phyloP scores from a whole-genome alignment of 345 rosid species.

The Populus davidiana region DNA sequence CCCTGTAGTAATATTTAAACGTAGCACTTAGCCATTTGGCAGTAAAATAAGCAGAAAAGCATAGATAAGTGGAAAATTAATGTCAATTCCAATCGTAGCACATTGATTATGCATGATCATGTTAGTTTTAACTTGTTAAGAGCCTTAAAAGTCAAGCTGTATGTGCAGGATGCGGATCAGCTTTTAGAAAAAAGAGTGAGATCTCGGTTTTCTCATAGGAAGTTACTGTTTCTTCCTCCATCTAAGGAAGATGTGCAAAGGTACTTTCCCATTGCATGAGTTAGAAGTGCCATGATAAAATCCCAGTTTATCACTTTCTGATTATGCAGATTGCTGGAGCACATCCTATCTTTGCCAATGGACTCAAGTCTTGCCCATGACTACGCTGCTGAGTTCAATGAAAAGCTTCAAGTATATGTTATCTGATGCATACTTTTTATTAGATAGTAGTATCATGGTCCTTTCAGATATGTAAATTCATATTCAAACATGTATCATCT shows the following conservation, averaged over 20 bases:
- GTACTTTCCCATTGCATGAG: constrained; percentile 28
- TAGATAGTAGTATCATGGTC: not conserved
- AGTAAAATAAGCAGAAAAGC: not conserved
- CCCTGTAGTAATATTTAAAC: not conserved
- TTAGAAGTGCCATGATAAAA: not conserved
- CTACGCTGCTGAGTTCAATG: constrained; percentile 62
- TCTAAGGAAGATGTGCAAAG: constrained; percentile 62
- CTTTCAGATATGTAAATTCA: not conserved
- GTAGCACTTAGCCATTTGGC: not conserved
- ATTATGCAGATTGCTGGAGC: constrained; percentile 69
- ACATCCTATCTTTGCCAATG: constrained; percentile 63
- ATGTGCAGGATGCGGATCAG: constrained; percentile 85
- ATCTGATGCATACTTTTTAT: not conserved
- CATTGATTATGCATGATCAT: not conserved
- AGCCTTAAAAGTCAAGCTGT: not conserved
- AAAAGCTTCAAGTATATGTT: constrained; percentile 68
- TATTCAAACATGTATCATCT: constrained; percentile 19
- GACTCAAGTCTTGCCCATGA: constrained; percentile 62
- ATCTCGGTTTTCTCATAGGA: constrained; percentile 90
- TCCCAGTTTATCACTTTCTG: constrained; percentile 11
- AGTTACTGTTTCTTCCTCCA: constrained; percentile 76
- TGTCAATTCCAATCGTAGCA: not conserved
- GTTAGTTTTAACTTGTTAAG: not conserved
- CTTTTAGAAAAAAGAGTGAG: constrained; percentile 94
- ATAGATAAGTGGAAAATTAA: not conserved